Conservation (phyloP, 257 asterid genomes). For the Hygrophila difformis region DNA sequence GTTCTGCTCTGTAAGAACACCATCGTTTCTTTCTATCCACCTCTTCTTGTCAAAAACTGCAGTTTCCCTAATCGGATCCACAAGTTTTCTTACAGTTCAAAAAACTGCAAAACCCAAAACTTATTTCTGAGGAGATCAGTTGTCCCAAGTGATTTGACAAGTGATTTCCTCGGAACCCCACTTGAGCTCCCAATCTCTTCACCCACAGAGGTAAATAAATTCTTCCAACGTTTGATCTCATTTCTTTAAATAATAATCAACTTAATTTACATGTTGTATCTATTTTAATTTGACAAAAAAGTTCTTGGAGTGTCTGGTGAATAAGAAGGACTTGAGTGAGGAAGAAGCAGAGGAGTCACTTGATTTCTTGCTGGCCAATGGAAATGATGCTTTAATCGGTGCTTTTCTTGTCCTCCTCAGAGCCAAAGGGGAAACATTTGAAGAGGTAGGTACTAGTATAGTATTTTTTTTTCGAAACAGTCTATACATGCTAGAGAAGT, state of each 20-base stretch:
- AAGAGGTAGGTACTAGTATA: too few species aligned
- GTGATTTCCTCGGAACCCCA: slow-evolving; percentile 7
- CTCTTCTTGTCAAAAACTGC: slow-evolving; percentile 4
- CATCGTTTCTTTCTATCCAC: not conserved
- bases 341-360: slow-evolving; percentile 49
- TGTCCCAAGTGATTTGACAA: not conserved
- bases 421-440: slow-evolving; percentile 47
- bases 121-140: slow-evolving; percentile 12
- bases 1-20: slow-evolving; percentile 10
- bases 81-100: too few species aligned
- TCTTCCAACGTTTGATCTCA: not conserved
- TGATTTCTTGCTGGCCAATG: slow-evolving; percentile 31
- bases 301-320: slow-evolving; percentile 32
- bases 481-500: too few species aligned
- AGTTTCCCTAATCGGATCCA: not conserved
- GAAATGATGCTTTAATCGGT: slow-evolving; percentile 37
- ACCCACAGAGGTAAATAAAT: slow-evolving; percentile 21
- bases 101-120: not conserved
- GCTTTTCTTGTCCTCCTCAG: slow-evolving; percentile 48
- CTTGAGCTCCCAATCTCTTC: slow-evolving; percentile 30
- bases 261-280: not conserved
- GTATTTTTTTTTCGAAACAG: too few species aligned
- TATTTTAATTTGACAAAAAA: not conserved
- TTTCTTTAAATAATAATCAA: too few species aligned
- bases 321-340: slow-evolving; percentile 35